Evolutionary conservation across 345 rosid genomes (phyloP), one percentile per base, ranked within the genome.

Genomic region (Populus euphratica): DNA sequence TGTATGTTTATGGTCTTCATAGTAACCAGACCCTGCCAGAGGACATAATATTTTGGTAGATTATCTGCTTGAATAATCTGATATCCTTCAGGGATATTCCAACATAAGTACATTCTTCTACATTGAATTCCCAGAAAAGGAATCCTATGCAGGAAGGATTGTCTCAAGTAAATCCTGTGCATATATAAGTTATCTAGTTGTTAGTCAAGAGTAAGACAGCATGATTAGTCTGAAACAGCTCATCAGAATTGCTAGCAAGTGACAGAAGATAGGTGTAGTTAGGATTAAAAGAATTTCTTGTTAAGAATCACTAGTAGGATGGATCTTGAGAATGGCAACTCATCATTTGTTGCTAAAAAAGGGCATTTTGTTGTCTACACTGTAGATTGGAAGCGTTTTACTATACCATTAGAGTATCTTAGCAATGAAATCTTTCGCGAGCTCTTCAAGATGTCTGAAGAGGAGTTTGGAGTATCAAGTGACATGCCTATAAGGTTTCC

Each of bases 341-440:
- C 39, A 33, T 66, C 69, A 33, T 66, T 66, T 6, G 36, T 33
- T 13, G 23, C 69, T 66, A 10, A 66, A 12, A 66, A 81, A 36
- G 78, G 86, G n/a, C 88, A 86, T 61, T 82, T 84, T 73, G 81
- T 78, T 61, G 74, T 84, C 31, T 82, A 82, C 59, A 83, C 83
- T 0, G 59, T 65, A 13, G 83, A 86, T 59, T 39, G 43, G 43
- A 39, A 39, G 43, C 36, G 36, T 33, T 33, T 33, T 33, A 5
- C 36, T 33, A 33, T 33, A 33, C 36, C 36, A 33, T 33, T 33
- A 4, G 36, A 33, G 36, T 33, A 33, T 33, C 36, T 33, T 33
- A 33, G 5, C 5, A 33, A 33, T 33, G 36, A 33, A 33, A 33
- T 33, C 36, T 5, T 33, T 33, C 36, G 36, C 5, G 36, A 33